phyloP scores from a whole-genome alignment of 495 filamentous ascomycete genomes.

The Xylaria castorea region DNA sequence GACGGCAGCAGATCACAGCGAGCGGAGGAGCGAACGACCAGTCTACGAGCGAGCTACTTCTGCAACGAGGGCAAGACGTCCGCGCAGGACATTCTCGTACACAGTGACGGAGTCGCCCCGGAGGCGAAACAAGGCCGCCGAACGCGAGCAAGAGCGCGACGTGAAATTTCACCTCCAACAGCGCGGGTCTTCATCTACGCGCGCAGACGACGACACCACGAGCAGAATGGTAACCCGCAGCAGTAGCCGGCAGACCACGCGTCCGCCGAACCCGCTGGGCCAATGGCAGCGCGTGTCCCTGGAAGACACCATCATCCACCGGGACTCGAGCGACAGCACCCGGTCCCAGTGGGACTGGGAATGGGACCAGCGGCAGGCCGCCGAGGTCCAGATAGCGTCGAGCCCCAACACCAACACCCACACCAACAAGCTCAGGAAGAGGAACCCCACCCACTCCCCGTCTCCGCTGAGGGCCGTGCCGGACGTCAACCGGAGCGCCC shows the following conservation, averaged over 20 bases:
- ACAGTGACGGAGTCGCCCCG: conserved; percentile 15
- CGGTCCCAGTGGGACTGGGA: conserved; percentile 14
- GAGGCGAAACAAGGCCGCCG: not conserved
- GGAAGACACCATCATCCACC: conserved; percentile 26
- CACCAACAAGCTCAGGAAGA: not conserved
- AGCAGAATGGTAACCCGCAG: not conserved
- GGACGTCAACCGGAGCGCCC: conserved; percentile 49
- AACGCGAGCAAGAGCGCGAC: not conserved
- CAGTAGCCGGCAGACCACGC: not conserved
- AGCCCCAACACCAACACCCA: not conserved
- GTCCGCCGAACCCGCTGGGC: not conserved
- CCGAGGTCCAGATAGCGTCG: not conserved
- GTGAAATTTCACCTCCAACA: not conserved
- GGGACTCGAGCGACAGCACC: conserved; percentile 15
- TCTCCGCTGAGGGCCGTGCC: conserved; percentile 41
- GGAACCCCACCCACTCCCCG: conserved; percentile 4
- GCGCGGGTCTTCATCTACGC: not conserved
- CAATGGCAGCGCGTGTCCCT: conserved; percentile 21
- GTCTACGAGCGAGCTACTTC: not conserved
- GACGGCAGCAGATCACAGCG: not conserved
- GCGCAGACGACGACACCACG: not conserved
- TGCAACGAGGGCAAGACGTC: conserved; percentile 2
- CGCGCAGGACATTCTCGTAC: conserved; percentile 27
- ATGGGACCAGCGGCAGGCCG: not conserved
- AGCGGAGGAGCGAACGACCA: not conserved